Conservation (phyloP, 495 filamentous ascomycete species). For the Talaromyces nanjingensis region DNA sequence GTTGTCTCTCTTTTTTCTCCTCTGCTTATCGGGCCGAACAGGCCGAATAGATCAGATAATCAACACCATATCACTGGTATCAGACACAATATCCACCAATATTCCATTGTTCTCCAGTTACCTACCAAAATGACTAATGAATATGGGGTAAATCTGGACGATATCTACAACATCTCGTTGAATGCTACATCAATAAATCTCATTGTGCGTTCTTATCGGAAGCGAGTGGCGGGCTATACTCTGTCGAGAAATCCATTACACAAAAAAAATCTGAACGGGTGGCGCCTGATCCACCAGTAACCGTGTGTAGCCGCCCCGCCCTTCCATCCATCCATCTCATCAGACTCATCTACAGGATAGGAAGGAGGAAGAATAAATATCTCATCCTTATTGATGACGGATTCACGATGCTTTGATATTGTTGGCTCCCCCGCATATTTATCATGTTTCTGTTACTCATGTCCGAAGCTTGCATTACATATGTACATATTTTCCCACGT, state of each 20-base stretch:
- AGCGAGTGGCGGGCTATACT: not conserved
- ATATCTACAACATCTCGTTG: not conserved
- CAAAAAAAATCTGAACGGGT: not conserved
- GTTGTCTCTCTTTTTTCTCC: not conserved
- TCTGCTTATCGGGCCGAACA: not conserved
- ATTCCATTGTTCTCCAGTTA: not conserved
- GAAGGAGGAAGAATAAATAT: not conserved
- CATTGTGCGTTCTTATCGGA: not conserved
- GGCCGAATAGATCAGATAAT: not conserved
- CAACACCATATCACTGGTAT: not conserved
- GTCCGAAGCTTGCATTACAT: not conserved
- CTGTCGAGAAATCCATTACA: not conserved
- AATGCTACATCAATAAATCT: too few species aligned
- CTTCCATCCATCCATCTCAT: too few species aligned
- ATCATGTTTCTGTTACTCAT: not conserved
- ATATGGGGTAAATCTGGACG: not conserved
- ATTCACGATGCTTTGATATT: not conserved
- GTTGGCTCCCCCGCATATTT: not conserved
- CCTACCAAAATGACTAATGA: too few species aligned
- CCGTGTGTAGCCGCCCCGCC: not conserved
- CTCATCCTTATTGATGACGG: not conserved
- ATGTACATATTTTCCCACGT: not conserved
- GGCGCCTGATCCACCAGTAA: not conserved
- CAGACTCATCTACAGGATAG: not conserved
- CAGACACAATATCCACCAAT: not conserved